Conservation (phyloP, 768 basidiomycete genomes). For the Termitomyces sp. region DNA sequence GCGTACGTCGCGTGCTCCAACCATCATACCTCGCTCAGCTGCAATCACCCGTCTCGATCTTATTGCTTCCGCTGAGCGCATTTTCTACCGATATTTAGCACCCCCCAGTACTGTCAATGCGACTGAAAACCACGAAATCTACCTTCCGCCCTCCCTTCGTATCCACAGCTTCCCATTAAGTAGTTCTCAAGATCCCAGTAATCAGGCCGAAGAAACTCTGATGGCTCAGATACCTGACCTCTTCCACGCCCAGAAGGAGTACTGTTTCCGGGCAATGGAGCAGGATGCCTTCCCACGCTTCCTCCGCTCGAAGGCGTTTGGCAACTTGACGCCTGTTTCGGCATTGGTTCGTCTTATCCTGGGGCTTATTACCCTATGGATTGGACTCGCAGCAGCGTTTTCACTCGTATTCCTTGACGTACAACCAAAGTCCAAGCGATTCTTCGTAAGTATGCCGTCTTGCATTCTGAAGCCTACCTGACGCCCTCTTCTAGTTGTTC, state of each 20-base stretch:
- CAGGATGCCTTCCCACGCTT: constrained; percentile 94
- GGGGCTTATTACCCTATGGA: constrained; percentile 87
- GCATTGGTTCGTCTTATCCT: constrained; percentile 80
- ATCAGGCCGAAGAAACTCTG: constrained; percentile 59
- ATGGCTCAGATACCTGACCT: constrained; percentile 94
- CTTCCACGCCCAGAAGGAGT: constrained; percentile 96
- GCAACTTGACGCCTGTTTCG: constrained; percentile 90
- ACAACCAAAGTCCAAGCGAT: constrained; percentile 84
- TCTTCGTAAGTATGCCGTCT: constrained; percentile 71
- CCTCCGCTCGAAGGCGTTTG: constrained; percentile 95
- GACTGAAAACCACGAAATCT: constrained; percentile 94
- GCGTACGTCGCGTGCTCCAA: constrained; percentile 85
- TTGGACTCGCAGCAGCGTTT: constrained; percentile 88
- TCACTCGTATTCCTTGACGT: constrained; percentile 92
- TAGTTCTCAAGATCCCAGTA: constrained; percentile 64
- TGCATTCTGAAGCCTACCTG: not conserved
- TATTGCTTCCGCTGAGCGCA: constrained; percentile 91
- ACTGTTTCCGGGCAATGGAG: constrained; percentile 94
- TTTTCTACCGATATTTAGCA: constrained; percentile 91
- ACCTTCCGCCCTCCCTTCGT: constrained; percentile 89
- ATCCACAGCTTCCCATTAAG: constrained; percentile 87
- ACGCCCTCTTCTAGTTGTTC: constrained; percentile 60
- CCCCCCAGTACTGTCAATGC: constrained; percentile 71
- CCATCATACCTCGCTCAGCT: constrained; percentile 85
- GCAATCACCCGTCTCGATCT: constrained; percentile 89